Conservation (phyloP, 345 rosid genomes). For the Isatis tinctoria region DNA sequence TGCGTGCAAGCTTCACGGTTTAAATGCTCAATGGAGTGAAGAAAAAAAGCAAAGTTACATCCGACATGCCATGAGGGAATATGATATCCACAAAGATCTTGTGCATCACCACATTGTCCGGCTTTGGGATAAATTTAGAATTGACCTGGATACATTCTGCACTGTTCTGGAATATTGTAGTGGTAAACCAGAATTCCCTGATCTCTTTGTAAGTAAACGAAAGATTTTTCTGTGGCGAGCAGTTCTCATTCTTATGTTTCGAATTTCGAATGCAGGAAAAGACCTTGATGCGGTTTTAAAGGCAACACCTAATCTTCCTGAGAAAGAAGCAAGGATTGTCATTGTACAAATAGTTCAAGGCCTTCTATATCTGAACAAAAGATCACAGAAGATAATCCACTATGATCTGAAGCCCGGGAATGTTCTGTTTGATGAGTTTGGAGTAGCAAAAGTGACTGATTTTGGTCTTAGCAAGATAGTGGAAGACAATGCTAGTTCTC, state of each 20-base stretch:
- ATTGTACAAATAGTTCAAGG: slow-evolving; percentile 97
- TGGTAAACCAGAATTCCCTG: slow-evolving; percentile 45
- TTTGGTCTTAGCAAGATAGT: slow-evolving; percentile 99
- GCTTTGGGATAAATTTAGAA: slow-evolving; percentile 98
- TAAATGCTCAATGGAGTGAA: slow-evolving; percentile 99
- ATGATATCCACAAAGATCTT: slow-evolving; percentile 93
- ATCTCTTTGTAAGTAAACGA: background rate
- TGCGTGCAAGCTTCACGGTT: slow-evolving; percentile 97
- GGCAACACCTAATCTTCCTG: slow-evolving; percentile 90
- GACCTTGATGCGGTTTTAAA: slow-evolving; percentile 98
- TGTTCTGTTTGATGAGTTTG: slow-evolving; percentile 94
- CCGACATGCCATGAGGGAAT: slow-evolving; percentile 93
- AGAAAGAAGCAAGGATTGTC: slow-evolving; percentile 90
- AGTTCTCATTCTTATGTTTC: slow-evolving; percentile 7
- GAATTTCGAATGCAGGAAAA: slow-evolving; percentile 56
- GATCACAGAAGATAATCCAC: slow-evolving; percentile 86
- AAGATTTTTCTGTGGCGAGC: background rate
- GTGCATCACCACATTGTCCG: slow-evolving; percentile 97
- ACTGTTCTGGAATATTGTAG: slow-evolving; percentile 95
- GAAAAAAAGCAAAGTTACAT: slow-evolving; percentile 98
- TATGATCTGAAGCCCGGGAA: slow-evolving; percentile 99
- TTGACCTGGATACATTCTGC: slow-evolving; percentile 94
- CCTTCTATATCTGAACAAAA: slow-evolving; percentile 86
- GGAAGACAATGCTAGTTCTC: slow-evolving; percentile 90
- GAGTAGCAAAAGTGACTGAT: slow-evolving; percentile 97